A percentile compares a stretch with the other conserved stretches of the same genome.
These are phyloP conservation scores for Hypoxylon sp. DNA, from an alignment of 2,329 filamentous ascomycete genomes.

Conservation along the genomic window DNA sequence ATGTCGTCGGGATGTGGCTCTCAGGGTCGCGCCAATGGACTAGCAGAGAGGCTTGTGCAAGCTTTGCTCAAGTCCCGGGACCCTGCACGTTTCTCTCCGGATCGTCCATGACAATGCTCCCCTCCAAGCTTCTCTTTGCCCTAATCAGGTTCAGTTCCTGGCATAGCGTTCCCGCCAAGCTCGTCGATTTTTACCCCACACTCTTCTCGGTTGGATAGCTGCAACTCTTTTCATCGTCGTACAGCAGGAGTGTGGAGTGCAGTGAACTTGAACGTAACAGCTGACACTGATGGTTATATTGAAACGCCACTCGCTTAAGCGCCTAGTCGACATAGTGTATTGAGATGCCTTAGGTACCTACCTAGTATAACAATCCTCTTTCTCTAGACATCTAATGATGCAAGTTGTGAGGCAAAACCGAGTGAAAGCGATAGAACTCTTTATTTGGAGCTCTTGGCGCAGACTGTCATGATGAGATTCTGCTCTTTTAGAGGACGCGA, in stretches of 20 bases:
- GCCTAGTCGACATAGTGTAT: constrained; percentile 47
- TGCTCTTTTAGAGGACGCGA: constrained; percentile 42
- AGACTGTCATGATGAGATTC: constrained; percentile 41
- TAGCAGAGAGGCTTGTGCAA: constrained; percentile 35
- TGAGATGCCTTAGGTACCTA: constrained; percentile 31
- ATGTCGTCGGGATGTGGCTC: constrained; percentile 37
- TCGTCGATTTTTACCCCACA: constrained; percentile 52
- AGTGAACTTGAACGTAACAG: constrained; percentile 50
- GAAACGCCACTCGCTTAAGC: constrained; percentile 54
- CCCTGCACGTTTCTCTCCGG: constrained; percentile 52
- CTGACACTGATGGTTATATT: constrained; percentile 51
- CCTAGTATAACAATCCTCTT: neutral
- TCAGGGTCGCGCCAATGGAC: constrained; percentile 42
- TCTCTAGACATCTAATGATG: constrained; percentile 46
- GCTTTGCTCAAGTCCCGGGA: constrained; percentile 46
- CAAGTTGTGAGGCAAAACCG: constrained; percentile 51
- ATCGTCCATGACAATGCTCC: constrained; percentile 47
- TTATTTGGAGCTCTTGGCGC: constrained; percentile 43
- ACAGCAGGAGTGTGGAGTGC: constrained; percentile 54
- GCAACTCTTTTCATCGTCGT: constrained; percentile 47
- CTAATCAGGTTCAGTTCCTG: constrained; percentile 50
- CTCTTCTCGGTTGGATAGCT: constrained; percentile 46
- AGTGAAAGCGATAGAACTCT: constrained; percentile 50
- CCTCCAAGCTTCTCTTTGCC: constrained; percentile 40
- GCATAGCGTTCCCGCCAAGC: constrained; percentile 43